Base-by-base conservation (phyloP, 1,284 basidiomycete genomes). In the Polyporus tsugae region DNA sequence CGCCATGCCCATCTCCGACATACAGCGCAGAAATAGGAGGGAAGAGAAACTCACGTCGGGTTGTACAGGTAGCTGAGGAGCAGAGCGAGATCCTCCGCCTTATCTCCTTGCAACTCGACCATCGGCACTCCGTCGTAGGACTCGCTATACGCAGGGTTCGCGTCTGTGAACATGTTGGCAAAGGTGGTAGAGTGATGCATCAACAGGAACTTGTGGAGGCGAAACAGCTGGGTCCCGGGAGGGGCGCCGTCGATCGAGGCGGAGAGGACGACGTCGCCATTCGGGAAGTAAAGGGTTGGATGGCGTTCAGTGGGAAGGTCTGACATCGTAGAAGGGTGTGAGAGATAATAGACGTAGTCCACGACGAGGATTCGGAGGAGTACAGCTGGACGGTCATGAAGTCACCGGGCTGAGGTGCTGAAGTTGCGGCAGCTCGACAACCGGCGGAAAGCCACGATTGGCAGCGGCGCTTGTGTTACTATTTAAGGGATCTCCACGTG, bases 131-230 rank as follows among this genome's bases (percentile, higher is more conserved):
- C 60, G 7, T 61, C 60, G 17, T 61, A 60, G 7, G 19, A 15
- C 17, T 61, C 60, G 15, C 41, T 29, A 17, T 25, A 7, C 22
- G 13, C 42, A 9, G 60, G 29, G 7, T 33, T 25, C 13, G 42
- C 60, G 13, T 61, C 60, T 7, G n/a, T 2, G 33, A 61, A 46
- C 41, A 61, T 25, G 42, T 61, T 44, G 0, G 60, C 25, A 25
- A 61, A 61, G 4, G 44, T 53, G 13, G 46, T 35, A 17, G 53
- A 57, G 35, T 63, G 62, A 17, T 53, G 49, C 11, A 10, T 35
- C 33, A 63, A 49, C 13, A 61, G 17, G 17, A 46, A 46, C 9
- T 61, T 61, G 42, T 61, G 60, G 42, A 61, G 42, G 29, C 60
- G 60, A 9, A 61, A 63, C 49, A 22, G n/a, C 11, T 41, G 49